Percentiles rank a stretch among this genome's conserved stretches.
Conservation (phyloP, 2,329 filamentous ascomycete species). For the Fusarium camptoceras region DNA sequence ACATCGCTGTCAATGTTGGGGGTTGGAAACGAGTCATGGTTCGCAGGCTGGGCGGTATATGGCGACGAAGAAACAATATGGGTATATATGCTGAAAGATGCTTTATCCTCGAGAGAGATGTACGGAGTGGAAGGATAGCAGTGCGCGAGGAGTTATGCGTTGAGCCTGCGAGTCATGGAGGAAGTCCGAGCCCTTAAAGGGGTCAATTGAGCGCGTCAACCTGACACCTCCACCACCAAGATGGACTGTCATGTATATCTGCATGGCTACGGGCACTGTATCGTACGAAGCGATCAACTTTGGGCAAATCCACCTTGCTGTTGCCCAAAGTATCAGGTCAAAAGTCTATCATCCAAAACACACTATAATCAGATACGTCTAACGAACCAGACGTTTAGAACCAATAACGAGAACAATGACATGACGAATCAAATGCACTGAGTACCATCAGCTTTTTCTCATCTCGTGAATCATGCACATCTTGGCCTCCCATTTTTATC, state of each 20-base stretch:
- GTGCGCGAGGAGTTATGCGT: conserved; percentile 47
- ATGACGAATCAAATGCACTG: conserved; percentile 4
- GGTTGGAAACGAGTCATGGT: conserved; percentile 61
- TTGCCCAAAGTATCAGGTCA: neutral
- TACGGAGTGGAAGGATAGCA: conserved; percentile 28
- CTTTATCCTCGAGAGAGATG: conserved; percentile 56
- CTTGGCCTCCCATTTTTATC: neutral
- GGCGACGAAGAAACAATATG: conserved; percentile 55
- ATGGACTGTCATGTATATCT: neutral
- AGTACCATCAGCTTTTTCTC: neutral
- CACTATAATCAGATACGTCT: neutral
- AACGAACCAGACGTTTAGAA: neutral
- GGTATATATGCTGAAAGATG: conserved; percentile 62
- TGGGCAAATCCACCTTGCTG: too few relatives aligned
- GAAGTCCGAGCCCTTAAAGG: conserved; percentile 39
- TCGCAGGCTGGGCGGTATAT: conserved; percentile 55
- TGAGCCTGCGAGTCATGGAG: conserved; percentile 44
- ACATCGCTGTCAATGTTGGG: conserved; percentile 60
- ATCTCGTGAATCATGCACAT: neutral
- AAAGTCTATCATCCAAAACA: neutral
- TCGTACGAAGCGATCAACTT: neutral
- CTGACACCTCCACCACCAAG: neutral
- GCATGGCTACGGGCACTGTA: neutral
- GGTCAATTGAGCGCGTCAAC: neutral
- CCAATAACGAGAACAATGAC: conserved; percentile 24